phyloP scores from a whole-genome alignment of 1,284 basidiomycete genomes.

The Agroathelia rolfsii region DNA sequence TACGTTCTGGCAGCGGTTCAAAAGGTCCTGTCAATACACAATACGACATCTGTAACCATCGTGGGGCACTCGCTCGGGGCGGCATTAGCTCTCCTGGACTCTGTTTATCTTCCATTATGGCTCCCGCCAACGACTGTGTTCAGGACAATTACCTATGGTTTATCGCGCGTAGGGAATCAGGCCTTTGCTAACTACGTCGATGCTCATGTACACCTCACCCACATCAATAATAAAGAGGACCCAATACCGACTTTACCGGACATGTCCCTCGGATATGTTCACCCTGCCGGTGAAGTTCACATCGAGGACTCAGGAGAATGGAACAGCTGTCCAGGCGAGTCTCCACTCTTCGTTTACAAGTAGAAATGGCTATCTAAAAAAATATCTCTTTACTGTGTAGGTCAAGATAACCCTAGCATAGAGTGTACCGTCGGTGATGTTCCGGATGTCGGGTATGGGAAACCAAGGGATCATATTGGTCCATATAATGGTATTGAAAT shows the following conservation, averaged over 20 bases:
- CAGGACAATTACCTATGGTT: conserved; percentile 30
- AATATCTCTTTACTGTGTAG: conserved; percentile 20
- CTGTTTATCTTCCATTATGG: too few relatives aligned
- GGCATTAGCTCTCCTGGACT: too few relatives aligned
- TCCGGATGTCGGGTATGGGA: conserved; percentile 32
- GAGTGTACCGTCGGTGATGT: conserved; percentile 50
- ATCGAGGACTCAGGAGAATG: conserved; percentile 38
- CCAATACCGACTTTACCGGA: conserved; percentile 40
- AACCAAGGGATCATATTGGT: conserved; percentile 38
- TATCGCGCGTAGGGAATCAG: conserved; percentile 47
- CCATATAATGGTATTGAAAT: conserved; percentile 51
- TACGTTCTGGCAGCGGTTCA: too few relatives aligned
- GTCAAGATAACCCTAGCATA: conserved; percentile 43
- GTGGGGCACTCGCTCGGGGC: too few relatives aligned
- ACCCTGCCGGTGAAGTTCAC: conserved; percentile 50
- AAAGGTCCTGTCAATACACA: too few relatives aligned
- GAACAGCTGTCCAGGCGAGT: conserved; percentile 35
- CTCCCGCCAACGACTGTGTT: conserved; percentile 26
- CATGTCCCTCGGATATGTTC: conserved; percentile 40
- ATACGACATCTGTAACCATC: too few relatives aligned
- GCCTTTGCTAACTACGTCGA: conserved; percentile 52
- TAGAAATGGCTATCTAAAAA: too few relatives aligned
- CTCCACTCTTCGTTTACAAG: too few relatives aligned
- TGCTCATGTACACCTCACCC: conserved; percentile 28
- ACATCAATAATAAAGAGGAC: conserved; percentile 42